A percentile compares a stretch with the other conserved stretches of the same genome.
Conservation (phyloP, 2,329 filamentous ascomycete genomes). For the Aspergillus novoparasiticus region DNA sequence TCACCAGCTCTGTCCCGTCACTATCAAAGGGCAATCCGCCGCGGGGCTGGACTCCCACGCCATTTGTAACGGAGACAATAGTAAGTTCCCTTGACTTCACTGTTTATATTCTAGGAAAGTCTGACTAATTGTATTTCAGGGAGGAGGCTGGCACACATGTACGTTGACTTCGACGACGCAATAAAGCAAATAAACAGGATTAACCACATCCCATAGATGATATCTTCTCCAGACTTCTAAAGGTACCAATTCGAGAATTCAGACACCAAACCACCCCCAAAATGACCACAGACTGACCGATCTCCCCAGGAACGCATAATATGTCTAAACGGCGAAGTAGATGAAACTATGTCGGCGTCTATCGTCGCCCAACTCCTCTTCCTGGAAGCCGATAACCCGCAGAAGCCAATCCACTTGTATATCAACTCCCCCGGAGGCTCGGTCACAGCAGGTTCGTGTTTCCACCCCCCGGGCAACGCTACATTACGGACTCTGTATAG, state of each 20-base stretch:
- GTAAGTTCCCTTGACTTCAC: slow-evolving; percentile 41
- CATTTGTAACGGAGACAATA: slow-evolving; percentile 58
- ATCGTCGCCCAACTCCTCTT: slow-evolving; percentile 96
- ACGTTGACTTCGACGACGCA: slow-evolving; percentile 37
- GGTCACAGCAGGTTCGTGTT: slow-evolving; percentile 69
- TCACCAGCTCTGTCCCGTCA: slow-evolving; percentile 31
- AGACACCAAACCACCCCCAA: slow-evolving; percentile 45
- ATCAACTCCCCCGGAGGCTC: slow-evolving; percentile 96
- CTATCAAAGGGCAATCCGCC: slow-evolving; percentile 34
- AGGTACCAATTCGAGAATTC: slow-evolving; percentile 52
- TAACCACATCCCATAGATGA: slow-evolving; percentile 59
- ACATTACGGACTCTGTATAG: neutral
- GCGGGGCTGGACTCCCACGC: slow-evolving; percentile 54
- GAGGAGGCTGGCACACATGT: slow-evolving; percentile 78
- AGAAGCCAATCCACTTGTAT: slow-evolving; percentile 95
- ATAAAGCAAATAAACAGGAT: slow-evolving; percentile 17
- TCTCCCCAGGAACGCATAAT: slow-evolving; percentile 82
- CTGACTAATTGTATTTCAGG: slow-evolving; percentile 48
- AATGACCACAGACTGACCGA: neutral
- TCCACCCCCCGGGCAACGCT: neutral
- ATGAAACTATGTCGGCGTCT: slow-evolving; percentile 87
- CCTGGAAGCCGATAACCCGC: slow-evolving; percentile 93
- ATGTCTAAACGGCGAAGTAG: slow-evolving; percentile 87
- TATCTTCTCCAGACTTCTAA: slow-evolving; percentile 78
- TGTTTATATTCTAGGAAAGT: slow-evolving; percentile 17